A percentile compares a stretch with the other conserved stretches of the same genome.
These are phyloP conservation scores for Climacium dendroides DNA, from an alignment of 225 moss, liverwort and hornwort species.

Conservation along the genomic window DNA sequence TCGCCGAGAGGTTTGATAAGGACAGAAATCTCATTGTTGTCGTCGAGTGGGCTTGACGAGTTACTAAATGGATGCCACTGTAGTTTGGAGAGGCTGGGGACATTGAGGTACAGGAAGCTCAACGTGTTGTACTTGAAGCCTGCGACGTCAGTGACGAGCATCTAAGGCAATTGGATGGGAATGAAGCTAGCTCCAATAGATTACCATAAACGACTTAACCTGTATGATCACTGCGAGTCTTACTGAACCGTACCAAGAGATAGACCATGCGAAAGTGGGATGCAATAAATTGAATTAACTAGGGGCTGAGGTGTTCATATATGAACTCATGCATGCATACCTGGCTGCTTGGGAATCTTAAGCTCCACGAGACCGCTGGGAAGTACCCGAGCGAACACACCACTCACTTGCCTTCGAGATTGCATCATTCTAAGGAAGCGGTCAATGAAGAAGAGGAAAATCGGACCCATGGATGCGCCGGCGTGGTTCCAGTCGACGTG, in stretches of 20 bases:
- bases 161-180: no score
- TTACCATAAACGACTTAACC: not conserved
- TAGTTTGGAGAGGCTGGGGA: slow-evolving; percentile 26
- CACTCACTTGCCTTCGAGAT: slow-evolving; percentile 26
- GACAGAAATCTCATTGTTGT: slow-evolving; percentile 17
- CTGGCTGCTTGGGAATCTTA: slow-evolving; percentile 23
- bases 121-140: slow-evolving; percentile 38
- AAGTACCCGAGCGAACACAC: slow-evolving; percentile 31
- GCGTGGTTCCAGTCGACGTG: slow-evolving; percentile 5
- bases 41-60: slow-evolving; percentile 47
- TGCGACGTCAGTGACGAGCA: not conserved
- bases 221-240: not conserved
- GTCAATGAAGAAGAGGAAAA: slow-evolving; percentile 72
- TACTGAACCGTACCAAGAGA: not conserved
- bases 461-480: slow-evolving; percentile 15
- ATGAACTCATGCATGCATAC: not conserved
- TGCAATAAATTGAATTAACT: not conserved
- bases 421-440: slow-evolving; percentile 67
- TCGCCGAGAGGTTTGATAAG: slow-evolving; percentile 61
- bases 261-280: no score
- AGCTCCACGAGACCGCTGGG: slow-evolving; percentile 57
- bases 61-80: slow-evolving; percentile 77
- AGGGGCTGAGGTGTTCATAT: no score
- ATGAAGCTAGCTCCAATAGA: not conserved
- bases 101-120: slow-evolving; percentile 41